These are phyloP conservation scores for Rubia tinctorum DNA, from an alignment of 305 asterid genomes.

Conservation along the genomic window DNA sequence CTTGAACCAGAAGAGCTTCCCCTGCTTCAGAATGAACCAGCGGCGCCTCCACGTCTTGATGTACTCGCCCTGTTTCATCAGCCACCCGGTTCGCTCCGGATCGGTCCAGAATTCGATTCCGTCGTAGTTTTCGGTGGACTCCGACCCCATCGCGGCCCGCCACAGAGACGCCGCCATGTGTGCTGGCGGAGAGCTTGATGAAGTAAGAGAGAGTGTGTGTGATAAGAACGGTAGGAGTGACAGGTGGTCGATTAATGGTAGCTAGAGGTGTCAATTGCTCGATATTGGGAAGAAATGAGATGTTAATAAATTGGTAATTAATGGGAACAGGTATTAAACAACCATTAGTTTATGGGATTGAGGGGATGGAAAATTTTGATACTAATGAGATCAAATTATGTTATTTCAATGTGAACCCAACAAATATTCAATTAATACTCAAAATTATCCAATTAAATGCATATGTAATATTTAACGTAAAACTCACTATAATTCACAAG, in stretches of 20 bases:
- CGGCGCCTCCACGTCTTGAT: conserved; percentile 91
- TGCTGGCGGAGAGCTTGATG: conserved; percentile 4
- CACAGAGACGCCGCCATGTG: conserved; percentile 39
- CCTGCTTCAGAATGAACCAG: conserved; percentile 94
- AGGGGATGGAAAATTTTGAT: too few relatives aligned
- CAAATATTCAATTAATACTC: too few relatives aligned
- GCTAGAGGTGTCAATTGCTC: too few relatives aligned
- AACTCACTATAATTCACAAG: too few relatives aligned
- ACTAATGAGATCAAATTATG: too few relatives aligned
- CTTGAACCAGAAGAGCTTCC: conserved; percentile 98
- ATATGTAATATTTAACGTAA: too few relatives aligned
- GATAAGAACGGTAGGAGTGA: not conserved
- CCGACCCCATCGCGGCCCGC: conserved; percentile 46
- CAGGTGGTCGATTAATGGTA: not conserved
- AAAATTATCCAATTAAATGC: too few relatives aligned
- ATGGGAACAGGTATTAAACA: too few relatives aligned
- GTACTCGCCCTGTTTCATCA: conserved; percentile 49
- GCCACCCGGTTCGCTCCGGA: conserved; percentile 50
- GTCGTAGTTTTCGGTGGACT: conserved; percentile 30
- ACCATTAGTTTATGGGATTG: too few relatives aligned
- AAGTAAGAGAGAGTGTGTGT: not conserved
- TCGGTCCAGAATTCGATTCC: conserved; percentile 43
- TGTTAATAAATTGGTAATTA: too few relatives aligned
- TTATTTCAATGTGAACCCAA: too few relatives aligned
- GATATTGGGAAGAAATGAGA: too few relatives aligned